Percentiles rank a stretch among this genome's conserved stretches.
phyloP scores from a whole-genome alignment of 2,329 filamentous ascomycete species.

The Aspergillus aculeatus region DNA sequence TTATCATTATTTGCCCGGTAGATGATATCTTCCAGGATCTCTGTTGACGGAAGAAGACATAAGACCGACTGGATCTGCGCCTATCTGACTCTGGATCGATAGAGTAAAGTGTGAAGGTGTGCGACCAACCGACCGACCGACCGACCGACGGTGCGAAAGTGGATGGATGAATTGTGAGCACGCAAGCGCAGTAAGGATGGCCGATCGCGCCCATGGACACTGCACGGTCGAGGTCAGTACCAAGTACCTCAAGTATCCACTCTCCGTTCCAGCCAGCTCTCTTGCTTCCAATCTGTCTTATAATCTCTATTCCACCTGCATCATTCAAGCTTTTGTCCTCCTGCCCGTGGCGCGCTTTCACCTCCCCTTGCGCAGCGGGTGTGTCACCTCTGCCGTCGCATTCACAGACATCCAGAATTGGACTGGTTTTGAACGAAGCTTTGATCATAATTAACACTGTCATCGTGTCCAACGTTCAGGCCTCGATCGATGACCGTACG shows the following conservation, averaged over 20 bases:
- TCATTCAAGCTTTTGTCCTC: neutral
- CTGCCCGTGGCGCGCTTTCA: neutral
- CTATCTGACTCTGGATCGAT: neutral
- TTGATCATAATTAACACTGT: neutral
- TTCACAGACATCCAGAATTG: neutral
- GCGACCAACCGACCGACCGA: neutral
- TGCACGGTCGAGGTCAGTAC: neutral
- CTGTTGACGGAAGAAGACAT: neutral
- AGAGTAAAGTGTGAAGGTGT: neutral
- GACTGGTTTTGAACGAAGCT: neutral
- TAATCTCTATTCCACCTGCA: neutral
- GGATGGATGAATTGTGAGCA: neutral
- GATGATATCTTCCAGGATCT: neutral
- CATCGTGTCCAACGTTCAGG: constrained; percentile 4
- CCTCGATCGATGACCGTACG: constrained; percentile 5
- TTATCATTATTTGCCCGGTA: neutral
- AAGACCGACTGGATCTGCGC: neutral
- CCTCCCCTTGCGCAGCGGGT: constrained; percentile 12
- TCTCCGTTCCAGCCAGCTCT: neutral
- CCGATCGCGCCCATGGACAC: neutral
- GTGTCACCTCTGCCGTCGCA: neutral
- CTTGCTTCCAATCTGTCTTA: neutral
- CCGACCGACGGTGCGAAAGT: neutral
- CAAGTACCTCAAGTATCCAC: neutral
- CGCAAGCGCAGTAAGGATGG: neutral